These are phyloP conservation scores for Epichloe bromicola DNA, from an alignment of 2,329 filamentous ascomycete species.

Conservation along the genomic window DNA sequence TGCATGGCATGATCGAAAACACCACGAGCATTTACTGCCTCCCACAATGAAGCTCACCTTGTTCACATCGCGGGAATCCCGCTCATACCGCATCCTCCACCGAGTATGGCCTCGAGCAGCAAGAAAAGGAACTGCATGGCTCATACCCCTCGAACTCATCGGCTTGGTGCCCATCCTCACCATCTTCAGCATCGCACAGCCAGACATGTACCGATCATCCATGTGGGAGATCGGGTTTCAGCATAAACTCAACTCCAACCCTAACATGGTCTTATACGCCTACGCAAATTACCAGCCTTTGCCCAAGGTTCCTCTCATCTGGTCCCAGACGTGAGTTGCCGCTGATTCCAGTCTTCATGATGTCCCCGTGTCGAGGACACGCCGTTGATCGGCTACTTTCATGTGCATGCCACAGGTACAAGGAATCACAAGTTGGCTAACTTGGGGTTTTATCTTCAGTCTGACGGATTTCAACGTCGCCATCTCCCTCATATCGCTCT, in stretches of 20 bases:
- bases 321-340: constrained; percentile 54
- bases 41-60: constrained; percentile 2
- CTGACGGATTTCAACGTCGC: constrained; percentile 65
- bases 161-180: constrained; percentile 53
- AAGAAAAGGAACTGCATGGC: constrained; percentile 43
- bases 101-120: constrained; percentile 40
- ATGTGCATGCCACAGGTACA: too few relatives aligned
- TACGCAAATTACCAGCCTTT: constrained; percentile 57
- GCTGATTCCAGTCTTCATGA: neutral
- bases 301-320: constrained; percentile 53
- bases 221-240: constrained; percentile 62
- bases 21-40: neutral
- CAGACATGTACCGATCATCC: constrained; percentile 56
- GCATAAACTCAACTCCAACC: constrained; percentile 62
- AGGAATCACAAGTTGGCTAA: neutral
- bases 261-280: constrained; percentile 55
- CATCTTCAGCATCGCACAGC: constrained; percentile 60
- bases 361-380: neutral
- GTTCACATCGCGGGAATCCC: constrained; percentile 3
- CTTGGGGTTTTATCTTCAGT: constrained; percentile 25
- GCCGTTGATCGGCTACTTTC: neutral
- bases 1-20: neutral
- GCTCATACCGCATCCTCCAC: constrained; percentile 41
- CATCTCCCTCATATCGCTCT: constrained; percentile 62
- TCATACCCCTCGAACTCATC: constrained; percentile 53